Conservation (phyloP, 768 basidiomycete genomes). For the Tricholoma hemisulphureum region DNA sequence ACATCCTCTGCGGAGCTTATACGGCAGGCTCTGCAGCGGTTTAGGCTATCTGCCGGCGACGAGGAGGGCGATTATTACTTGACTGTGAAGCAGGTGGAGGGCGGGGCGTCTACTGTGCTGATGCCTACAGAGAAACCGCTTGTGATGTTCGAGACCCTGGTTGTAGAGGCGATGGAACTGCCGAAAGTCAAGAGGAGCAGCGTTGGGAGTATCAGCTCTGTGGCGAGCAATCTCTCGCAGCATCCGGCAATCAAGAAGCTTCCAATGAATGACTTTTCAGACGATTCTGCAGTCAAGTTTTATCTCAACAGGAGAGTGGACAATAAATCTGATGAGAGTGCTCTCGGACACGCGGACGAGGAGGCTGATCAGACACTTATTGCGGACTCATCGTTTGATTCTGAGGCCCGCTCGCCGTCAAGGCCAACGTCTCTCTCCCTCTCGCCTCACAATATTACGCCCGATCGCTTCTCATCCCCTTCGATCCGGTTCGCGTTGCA, state of each 20-base stretch:
- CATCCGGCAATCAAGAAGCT: conserved; percentile 94
- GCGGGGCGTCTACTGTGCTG: conserved; percentile 75
- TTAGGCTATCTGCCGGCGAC: conserved; percentile 70
- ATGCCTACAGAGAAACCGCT: conserved; percentile 77
- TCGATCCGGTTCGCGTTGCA: conserved; percentile 84
- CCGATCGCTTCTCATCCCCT: conserved; percentile 80
- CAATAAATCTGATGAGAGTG: conserved; percentile 40
- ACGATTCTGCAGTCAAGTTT: conserved; percentile 96
- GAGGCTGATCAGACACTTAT: conserved; percentile 43
- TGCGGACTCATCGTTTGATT: conserved; percentile 36
- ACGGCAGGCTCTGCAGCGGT: conserved; percentile 90
- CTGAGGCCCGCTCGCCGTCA: conserved; percentile 25
- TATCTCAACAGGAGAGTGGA: conserved; percentile 74
- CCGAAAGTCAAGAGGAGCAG: conserved; percentile 92
- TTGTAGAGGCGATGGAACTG: conserved; percentile 74
- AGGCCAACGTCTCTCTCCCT: conserved; percentile 44
- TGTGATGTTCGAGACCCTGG: conserved; percentile 83
- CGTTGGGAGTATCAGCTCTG: conserved; percentile 91
- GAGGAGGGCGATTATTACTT: conserved; percentile 75
- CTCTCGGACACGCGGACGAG: conserved; percentile 30
- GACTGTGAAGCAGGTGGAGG: conserved; percentile 91
- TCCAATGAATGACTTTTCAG: conserved; percentile 96
- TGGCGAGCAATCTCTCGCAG: conserved; percentile 88
- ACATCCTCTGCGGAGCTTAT: conserved; percentile 85
- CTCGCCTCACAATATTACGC: conserved; percentile 44